These are phyloP conservation scores for Hemileccinum rubropunctum DNA, from an alignment of 768 basidiomycete species.

Conservation along the genomic window DNA sequence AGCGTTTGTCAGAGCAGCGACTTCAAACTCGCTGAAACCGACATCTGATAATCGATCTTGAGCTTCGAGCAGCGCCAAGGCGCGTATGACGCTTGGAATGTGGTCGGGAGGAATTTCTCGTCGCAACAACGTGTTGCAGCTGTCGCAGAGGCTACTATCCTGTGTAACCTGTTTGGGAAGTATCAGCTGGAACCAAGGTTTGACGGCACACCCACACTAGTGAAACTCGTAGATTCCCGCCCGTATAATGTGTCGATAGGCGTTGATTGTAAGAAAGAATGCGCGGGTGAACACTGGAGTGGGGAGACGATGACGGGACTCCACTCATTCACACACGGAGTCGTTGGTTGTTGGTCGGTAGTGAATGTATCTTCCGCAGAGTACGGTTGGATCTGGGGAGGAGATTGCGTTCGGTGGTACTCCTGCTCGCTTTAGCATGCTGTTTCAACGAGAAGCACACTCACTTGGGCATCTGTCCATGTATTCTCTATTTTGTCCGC, in stretches of 20 bases:
- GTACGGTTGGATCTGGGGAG: background rate
- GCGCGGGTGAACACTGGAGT: background rate
- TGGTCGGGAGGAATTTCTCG: slow-evolving; percentile 18
- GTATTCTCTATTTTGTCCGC: background rate
- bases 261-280: background rate
- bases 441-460: background rate
- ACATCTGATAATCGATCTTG: slow-evolving; percentile 6
- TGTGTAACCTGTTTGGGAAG: background rate
- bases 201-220: slow-evolving; percentile 8
- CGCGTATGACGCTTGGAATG: slow-evolving; percentile 23
- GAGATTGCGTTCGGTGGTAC: background rate
- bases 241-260: slow-evolving; percentile 2
- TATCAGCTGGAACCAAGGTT: background rate
- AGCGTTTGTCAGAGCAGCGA: slow-evolving; percentile 14
- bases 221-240: slow-evolving; percentile 2
- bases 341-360: background rate
- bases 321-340: background rate
- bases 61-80: slow-evolving; percentile 15
- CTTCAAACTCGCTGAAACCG: slow-evolving; percentile 12
- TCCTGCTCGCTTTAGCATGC: slow-evolving; percentile 1
- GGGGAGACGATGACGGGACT: background rate
- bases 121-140: slow-evolving; percentile 11
- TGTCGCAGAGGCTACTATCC: slow-evolving; percentile 15
- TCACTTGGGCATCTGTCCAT: slow-evolving; percentile 5
- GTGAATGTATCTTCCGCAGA: background rate